Base-by-base conservation (phyloP, 768 basidiomycete genomes). In the Strobilomyces dryophilus region DNA sequence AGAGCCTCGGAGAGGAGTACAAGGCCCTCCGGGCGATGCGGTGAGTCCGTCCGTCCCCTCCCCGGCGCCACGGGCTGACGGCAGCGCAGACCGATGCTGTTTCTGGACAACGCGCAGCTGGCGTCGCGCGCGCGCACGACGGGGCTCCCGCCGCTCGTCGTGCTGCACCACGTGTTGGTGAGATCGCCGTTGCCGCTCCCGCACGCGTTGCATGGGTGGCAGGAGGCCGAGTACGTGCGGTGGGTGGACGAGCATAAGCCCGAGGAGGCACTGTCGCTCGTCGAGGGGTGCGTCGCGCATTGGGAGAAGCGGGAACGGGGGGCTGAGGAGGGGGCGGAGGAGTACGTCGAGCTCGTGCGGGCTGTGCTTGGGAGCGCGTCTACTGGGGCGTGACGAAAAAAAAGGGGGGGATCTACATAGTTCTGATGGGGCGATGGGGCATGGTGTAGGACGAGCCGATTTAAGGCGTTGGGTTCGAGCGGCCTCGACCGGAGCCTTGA, bases 191-290 rank as follows among this genome's bases (percentile, higher is more conserved):
- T 92, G 49, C 81, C 88, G 6, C 77, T 98, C 36, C 95, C 97
- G 10, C 92, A 99, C 66, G 79, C 81, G 45, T 69, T 93, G 51
- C 93, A 98, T 64, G 87, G 89, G 0, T 98, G 97, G 95, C 87
- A 90, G 52, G 93, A 98, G 65, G 80, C 87, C 4, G 97, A 98
- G 73, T 99, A 99, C 68, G 90, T 97, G 45, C 82, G 91, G 41
- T 99, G 95, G 94, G 78, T 98, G 12, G 88, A 92, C 54, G 95
- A 97, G 66, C 97, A 98, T 63, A 75, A 83, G 2, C 83, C 86
- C 54, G 79, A 78, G 54, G 95, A 98, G 66, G 81, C 87, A 8
- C 82, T 83, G 80, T 81, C 81, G 14, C 77, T 98, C 42, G 73
- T 99, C 11, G 89, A 94, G 49, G 79, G 86, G 15, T 87, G 89